Evolutionary conservation across 768 basidiomycete genomes (phyloP), one percentile per base, ranked within the genome.

Genomic region (Lentinula detonsa): DNA sequence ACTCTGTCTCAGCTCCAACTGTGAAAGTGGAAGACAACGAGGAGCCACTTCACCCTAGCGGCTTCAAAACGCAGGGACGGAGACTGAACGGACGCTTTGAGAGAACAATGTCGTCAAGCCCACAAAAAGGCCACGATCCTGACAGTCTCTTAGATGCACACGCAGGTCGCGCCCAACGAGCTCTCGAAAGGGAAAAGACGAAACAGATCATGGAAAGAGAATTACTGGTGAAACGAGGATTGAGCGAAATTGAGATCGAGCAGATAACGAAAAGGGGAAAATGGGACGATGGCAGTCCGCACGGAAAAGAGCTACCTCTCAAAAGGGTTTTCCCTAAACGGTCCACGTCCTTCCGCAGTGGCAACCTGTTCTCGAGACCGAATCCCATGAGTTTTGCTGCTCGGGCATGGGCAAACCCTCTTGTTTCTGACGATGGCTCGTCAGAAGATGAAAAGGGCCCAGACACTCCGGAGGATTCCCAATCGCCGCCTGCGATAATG

Each of bases 371-470:
- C 40, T 80, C 78, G 39, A 83, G 80, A 61, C 86, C 85, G 13
- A 87, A 85, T 66, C 86, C 86, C 11, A 73, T 83, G 42, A 81
- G 77, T 65, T 87, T 81, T 70, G 86, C 86, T 31, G 72, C 78
- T 43, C 78, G 82, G 57, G 81, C 80, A 2, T 86, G 85, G 86
- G 78, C 75, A 33, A 78, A 78, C 42, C 76, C 75, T 35, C 68
- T 81, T 55, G 65, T 76, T 69, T 74, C 66, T 64, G 61, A 68
- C 18, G 54, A 57, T 28, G 61, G 48, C 6, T 46, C 53, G 16
- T 63, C 63, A 9, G 48, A 52, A 10, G 60, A 59, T 49, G 62
- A 57, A 23, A 57, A 40, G 34, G 56, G 39, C 16, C 60, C 60
- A 37, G 57, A 52, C 28, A 59, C 53, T 15, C 62, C 61, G 61